Evolutionary conservation across 129 eudicot species (phyloP).

Genomic region (Tagetes erecta): DNA sequence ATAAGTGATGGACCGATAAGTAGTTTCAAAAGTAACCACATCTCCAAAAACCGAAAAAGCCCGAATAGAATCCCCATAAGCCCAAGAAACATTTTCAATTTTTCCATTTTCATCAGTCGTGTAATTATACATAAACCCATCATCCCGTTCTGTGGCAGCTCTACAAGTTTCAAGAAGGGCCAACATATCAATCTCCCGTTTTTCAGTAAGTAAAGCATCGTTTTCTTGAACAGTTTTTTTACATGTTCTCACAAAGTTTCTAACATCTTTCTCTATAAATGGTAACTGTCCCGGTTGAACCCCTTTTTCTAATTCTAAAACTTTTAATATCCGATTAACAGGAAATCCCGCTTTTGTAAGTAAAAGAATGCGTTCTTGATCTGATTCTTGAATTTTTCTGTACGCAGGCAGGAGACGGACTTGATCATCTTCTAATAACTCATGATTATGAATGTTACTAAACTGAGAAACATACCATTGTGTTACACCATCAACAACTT

Average conservation of each 20-base stretch:
- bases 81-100: slow-evolving; percentile 71
- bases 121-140: slow-evolving; percentile 61
- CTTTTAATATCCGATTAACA: slow-evolving; percentile 68
- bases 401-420: slow-evolving; percentile 77
- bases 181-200: slow-evolving; percentile 60
- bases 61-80: slow-evolving; percentile 62
- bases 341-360: slow-evolving; percentile 82
- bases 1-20: slow-evolving; percentile 69
- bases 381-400: slow-evolving; percentile 72
- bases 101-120: slow-evolving; percentile 63
- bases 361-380: slow-evolving; percentile 78
- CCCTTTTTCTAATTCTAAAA: slow-evolving; percentile 67
- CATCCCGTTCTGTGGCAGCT: slow-evolving; percentile 43
- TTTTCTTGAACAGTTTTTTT: slow-evolving; percentile 77
- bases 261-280: slow-evolving; percentile 72
- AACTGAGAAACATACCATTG: slow-evolving; percentile 77
- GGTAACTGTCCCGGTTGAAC: slow-evolving; percentile 83
- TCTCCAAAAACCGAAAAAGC: slow-evolving; percentile 76
- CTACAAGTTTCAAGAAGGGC: slow-evolving; percentile 64
- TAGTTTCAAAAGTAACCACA: slow-evolving; percentile 74
- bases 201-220: slow-evolving; percentile 64
- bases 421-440: slow-evolving; percentile 76
- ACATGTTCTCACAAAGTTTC: slow-evolving; percentile 71
- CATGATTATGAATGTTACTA: slow-evolving; percentile 78
- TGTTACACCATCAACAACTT: slow-evolving; percentile 52